A percentile compares a stretch with the other conserved stretches of the same genome.
These are phyloP conservation scores for Dendrobium officinale DNA, from an alignment of 106 monocot genomes.

Conservation along the genomic window DNA sequence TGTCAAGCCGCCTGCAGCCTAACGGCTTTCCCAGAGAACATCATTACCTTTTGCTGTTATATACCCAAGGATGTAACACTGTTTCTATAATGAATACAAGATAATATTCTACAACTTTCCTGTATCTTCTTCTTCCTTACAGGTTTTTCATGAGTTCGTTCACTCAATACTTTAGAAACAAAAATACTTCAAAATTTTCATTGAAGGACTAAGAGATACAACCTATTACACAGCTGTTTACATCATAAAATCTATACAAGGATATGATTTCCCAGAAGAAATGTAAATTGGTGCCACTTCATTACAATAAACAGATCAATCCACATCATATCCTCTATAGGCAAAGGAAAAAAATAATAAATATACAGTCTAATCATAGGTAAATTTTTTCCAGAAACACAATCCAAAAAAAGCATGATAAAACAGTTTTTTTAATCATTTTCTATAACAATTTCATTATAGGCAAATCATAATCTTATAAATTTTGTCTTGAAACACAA, in stretches of 20 bases:
- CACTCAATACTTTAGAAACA: background rate
- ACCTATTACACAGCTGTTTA: background rate
- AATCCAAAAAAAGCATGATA: background rate
- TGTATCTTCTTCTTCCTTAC: no score
- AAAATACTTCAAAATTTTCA: background rate
- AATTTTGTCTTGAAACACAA: background rate
- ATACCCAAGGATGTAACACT: no score
- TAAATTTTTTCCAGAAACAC: background rate
- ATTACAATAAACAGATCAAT: background rate
- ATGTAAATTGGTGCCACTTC: background rate
- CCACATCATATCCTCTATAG: background rate
- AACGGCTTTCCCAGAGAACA: no score
- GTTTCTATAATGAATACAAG: no score
- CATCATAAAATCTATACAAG: background rate
- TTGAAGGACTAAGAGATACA: background rate
- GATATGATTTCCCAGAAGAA: background rate
- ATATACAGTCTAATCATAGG: background rate
- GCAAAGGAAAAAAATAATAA: background rate
- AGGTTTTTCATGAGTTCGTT: no score
- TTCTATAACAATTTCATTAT: background rate
- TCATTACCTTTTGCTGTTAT: no score
- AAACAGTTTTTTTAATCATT: background rate
- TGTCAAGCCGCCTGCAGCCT: no score
- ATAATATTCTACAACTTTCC: no score
- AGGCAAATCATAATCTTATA: background rate